Percentiles rank a stretch among this genome's conserved stretches.
Conservation (phyloP, 1,284 basidiomycete genomes). For the Boletus smithii region DNA sequence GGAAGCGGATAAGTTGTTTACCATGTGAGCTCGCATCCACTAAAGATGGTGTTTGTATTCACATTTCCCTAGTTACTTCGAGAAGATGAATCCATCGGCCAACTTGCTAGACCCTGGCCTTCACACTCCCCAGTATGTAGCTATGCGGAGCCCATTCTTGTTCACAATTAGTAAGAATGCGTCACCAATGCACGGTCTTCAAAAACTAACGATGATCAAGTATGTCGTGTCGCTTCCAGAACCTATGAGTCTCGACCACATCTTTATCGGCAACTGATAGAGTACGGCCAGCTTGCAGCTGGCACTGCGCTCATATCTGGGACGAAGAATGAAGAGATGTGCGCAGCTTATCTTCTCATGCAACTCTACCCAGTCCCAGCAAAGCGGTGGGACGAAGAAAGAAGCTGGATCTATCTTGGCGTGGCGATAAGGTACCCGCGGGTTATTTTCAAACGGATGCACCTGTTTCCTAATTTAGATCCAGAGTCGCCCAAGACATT, state of each 20-base stretch:
- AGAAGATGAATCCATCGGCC: constrained; percentile 69
- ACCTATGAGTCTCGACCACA: constrained; percentile 64
- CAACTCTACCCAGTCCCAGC: constrained; percentile 71
- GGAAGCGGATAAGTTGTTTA: constrained; percentile 76
- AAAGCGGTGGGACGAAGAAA: constrained; percentile 74
- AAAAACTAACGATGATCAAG: constrained; percentile 36
- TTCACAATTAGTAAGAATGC: constrained; percentile 74
- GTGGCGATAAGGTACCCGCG: constrained; percentile 63
- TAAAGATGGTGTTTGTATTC: constrained; percentile 2
- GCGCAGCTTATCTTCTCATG: constrained; percentile 69
- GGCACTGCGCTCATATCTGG: constrained; percentile 70
- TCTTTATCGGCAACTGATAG: constrained; percentile 65
- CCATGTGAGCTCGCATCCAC: constrained; percentile 52
- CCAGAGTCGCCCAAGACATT: constrained; percentile 75
- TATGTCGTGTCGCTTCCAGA: constrained; percentile 75
- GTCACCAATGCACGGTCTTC: not conserved
- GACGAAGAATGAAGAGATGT: constrained; percentile 72
- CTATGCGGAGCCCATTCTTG: constrained; percentile 70
- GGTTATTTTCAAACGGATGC: not conserved
- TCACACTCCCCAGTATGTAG: constrained; percentile 71
- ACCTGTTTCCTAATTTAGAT: constrained; percentile 2
- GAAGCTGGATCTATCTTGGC: constrained; percentile 76
- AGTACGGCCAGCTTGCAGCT: constrained; percentile 68
- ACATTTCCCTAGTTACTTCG: constrained; percentile 55
- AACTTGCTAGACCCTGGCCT: constrained; percentile 72